Evolutionary conservation across 2,329 filamentous ascomycete genomes (phyloP).

Genomic region (Colletotrichum eremochloae): DNA sequence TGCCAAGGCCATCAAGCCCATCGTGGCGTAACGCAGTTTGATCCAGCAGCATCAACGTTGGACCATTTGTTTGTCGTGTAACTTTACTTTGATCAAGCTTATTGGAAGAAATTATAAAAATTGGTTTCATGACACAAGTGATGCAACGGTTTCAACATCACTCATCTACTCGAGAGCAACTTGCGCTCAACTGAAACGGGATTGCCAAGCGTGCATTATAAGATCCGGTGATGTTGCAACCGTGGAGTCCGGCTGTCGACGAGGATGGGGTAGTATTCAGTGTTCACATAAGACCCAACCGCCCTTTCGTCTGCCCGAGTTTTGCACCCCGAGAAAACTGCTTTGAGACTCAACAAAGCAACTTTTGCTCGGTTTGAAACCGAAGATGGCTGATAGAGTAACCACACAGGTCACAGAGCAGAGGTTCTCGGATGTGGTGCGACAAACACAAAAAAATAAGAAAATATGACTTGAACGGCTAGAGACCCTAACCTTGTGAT

Average conservation of each 20-base stretch:
- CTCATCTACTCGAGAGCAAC: not conserved
- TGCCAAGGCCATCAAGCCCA: constrained; percentile 14
- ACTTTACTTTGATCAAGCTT: constrained; percentile 19
- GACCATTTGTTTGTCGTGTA: not conserved
- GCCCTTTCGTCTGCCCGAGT: not conserved
- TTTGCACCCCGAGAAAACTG: not conserved
- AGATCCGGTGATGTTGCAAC: not conserved
- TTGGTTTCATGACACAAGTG: not conserved
- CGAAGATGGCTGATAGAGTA: not conserved
- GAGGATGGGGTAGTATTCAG: not conserved
- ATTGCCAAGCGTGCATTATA: not conserved
- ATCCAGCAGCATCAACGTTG: constrained; percentile 8
- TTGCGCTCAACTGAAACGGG: no score
- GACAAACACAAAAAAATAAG: not conserved
- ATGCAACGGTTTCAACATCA: not conserved
- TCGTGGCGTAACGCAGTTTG: not conserved
- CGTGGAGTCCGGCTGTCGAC: not conserved
- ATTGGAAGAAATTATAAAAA: not conserved
- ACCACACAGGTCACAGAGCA: no score
- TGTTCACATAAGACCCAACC: not conserved
- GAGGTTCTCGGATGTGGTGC: not conserved
- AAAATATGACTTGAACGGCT: not conserved
- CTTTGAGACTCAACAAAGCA: not conserved
- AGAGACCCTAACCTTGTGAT: not conserved
- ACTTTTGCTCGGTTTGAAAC: not conserved